Base-by-base conservation (phyloP, 352 stramenopile genomes). In the Phytophthora sp. region DNA sequence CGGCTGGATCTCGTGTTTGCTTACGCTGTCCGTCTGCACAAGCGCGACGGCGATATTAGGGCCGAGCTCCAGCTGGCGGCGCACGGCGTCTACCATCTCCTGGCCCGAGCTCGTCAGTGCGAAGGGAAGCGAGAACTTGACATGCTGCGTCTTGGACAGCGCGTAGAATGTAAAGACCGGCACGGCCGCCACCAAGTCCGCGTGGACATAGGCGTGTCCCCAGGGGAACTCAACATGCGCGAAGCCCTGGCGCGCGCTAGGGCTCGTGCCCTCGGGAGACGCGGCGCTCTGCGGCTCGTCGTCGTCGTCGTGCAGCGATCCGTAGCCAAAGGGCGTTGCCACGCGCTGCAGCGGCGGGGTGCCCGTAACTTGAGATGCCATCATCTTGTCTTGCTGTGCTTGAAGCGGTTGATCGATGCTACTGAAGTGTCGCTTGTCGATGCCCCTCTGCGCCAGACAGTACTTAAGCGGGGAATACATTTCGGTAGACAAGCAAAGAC, bases 131-230 rank as follows among this genome's bases (percentile, higher is more conserved):
- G 77, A 62, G 57, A 94, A 94, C 62, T 92, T 94, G 35, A 90
- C 33, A 44, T 80, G 85, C 54, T 88, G 76, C 33, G 46, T 75
- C 50, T 86, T 76, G 13, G 76, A 66, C 16, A 94, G 60, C 31
- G 85, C 85, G 69, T 92, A 94, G 68, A 94, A 91, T 8, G 81
- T 94, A 49, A 94, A 94, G 42, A 88, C 71, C 1, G 83, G 85
- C 26, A 76, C 69, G 13, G 77, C 52, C 5, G 79, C 81, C 36
- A 92, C 77, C 24, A 90, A 56, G 26, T 89, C 76, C 18, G 75
- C 60, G 51, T 88, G 72, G 16, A 94, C 73, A 49, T 89, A 90
- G 36, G 82, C 84, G 31, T 79, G 71, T n/a, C 85, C 85, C 85
- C 85, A 94, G 2, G 85, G 80, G 42, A 94, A 94, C 47, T 82